Conservation (phyloP, 805 yeast species). For the Saccharomycopsis selenospora region DNA sequence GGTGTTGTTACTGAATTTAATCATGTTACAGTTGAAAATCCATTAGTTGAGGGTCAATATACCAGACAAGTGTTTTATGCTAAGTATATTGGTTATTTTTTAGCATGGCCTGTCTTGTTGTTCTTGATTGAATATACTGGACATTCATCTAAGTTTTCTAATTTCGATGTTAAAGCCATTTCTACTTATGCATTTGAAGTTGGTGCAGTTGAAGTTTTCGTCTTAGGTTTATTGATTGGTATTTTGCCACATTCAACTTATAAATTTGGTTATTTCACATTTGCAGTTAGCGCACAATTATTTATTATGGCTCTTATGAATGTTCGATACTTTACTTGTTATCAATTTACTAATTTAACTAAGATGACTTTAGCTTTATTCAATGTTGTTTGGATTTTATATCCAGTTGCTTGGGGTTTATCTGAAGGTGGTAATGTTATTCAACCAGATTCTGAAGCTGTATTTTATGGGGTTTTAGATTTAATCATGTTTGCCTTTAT, state of each 20-base stretch:
- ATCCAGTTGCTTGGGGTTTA: constrained; percentile 45
- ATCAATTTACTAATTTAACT: neutral
- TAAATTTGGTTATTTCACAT: constrained; percentile 64
- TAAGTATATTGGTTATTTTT: constrained; percentile 51
- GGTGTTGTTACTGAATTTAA: constrained; percentile 40
- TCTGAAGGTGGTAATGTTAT: constrained; percentile 50
- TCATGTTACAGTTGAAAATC: constrained; percentile 34
- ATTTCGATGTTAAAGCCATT: constrained; percentile 29
- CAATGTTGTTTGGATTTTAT: constrained; percentile 33
- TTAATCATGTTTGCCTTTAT: constrained; percentile 35
- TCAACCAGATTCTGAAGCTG: constrained; percentile 48
- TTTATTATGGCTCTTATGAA: constrained; percentile 28
- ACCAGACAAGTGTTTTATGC: constrained; percentile 50
- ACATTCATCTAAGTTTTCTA: constrained; percentile 25
- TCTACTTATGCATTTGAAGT: constrained; percentile 37
- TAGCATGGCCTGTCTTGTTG: constrained; percentile 41
- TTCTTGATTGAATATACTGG: constrained; percentile 30
- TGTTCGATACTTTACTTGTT: constrained; percentile 10
- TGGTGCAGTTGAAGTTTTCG: constrained; percentile 40
- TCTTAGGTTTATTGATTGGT: constrained; percentile 51
- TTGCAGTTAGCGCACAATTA: constrained; percentile 40
- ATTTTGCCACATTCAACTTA: constrained; percentile 46
- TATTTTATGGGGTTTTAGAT: constrained; percentile 47
- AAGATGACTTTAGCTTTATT: constrained; percentile 26
- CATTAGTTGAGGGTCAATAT: constrained; percentile 26